Base-by-base conservation (phyloP, 495 filamentous ascomycete species). In the Hyaloscypha finlandica region DNA sequence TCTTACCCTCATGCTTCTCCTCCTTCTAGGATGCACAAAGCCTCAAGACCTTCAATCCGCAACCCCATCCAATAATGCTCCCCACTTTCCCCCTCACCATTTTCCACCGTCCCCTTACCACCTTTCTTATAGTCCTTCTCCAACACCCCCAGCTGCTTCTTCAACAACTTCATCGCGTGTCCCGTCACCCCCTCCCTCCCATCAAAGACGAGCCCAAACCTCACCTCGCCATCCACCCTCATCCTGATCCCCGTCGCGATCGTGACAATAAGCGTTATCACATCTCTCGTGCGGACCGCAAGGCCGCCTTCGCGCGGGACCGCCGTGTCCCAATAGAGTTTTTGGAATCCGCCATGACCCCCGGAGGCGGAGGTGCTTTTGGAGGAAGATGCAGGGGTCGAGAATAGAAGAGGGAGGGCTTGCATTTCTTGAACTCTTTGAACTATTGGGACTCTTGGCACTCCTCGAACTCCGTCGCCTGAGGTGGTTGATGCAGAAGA, bases 71-170 rank as follows among this genome's bases (percentile, higher is more conserved):
- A 25, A 25, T 25, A 25, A 25, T 25, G 25, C 25, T 25, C 25
- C 25, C 25, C 25, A 25, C 25, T 25, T 25, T 25, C 25, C 1
- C 25, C 25, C 25, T 25, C 25, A 25, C 25, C 25, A 1, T 25
- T 2, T 25, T 25, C 25, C 25, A 2, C 25, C 25, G 25, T 25
- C 25, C 25, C 25, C 25, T 25, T 1, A 25, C 25, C 25, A 25
- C 25, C 25, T 37, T 56, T 56, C 53, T 30, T 56, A 12, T 56
- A 56, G 1, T 56, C 53, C 22, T 56, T 56, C 19, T 56, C 53
- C 30, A 56, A 30, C 8, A 1, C 53, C 53, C 20, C 19, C 22
- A 56, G 53, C 53, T 29, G 53, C 30, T 56, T 56, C 22, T 32
- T 6, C 53, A 56, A 14, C 22, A 30, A 29, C 11, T 30, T 56